Percentiles rank a stretch among this genome's conserved stretches.
These are phyloP conservation scores for Massarina eburnea DNA, from an alignment of 2,329 filamentous ascomycete genomes.

Conservation along the genomic window DNA sequence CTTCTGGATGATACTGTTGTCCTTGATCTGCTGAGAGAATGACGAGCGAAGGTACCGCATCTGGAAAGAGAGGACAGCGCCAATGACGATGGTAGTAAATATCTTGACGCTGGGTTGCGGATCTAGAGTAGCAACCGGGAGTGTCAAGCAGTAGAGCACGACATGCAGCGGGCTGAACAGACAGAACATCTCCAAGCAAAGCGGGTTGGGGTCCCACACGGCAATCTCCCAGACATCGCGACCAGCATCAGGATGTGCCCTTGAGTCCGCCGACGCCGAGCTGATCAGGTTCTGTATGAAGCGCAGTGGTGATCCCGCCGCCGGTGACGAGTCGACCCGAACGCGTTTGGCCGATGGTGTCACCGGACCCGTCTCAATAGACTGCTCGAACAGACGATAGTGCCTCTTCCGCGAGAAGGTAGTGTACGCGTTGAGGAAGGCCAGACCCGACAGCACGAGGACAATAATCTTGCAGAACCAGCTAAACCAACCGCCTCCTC, in stretches of 20 bases:
- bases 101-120: constrained; percentile 83
- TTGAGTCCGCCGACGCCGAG: constrained; percentile 71
- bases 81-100: constrained; percentile 77
- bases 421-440: constrained; percentile 76
- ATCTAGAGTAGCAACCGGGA: constrained; percentile 76
- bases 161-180: constrained; percentile 92
- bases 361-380: constrained; percentile 71
- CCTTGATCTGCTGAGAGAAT: constrained; percentile 84
- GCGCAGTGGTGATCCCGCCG: constrained; percentile 74
- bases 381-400: constrained; percentile 88
- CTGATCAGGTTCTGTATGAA: constrained; percentile 68
- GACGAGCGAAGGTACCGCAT: constrained; percentile 71
- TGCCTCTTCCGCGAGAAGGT: constrained; percentile 79
- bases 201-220: constrained; percentile 89
- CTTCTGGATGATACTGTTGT: constrained; percentile 79
- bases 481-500: constrained; percentile 65
- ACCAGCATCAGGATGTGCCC: constrained; percentile 78
- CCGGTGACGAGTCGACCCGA: constrained; percentile 80
- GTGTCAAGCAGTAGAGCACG: constrained; percentile 84
- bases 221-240: constrained; percentile 93
- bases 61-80: constrained; percentile 73
- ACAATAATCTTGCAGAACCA: constrained; percentile 70
- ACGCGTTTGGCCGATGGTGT: constrained; percentile 90
- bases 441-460: constrained; percentile 67
- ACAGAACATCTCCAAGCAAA: constrained; percentile 80